Percentiles rank a stretch among this genome's conserved stretches.
These are phyloP conservation scores for Patellaria atrata DNA, from an alignment of 495 filamentous ascomycete species.

Conservation along the genomic window DNA sequence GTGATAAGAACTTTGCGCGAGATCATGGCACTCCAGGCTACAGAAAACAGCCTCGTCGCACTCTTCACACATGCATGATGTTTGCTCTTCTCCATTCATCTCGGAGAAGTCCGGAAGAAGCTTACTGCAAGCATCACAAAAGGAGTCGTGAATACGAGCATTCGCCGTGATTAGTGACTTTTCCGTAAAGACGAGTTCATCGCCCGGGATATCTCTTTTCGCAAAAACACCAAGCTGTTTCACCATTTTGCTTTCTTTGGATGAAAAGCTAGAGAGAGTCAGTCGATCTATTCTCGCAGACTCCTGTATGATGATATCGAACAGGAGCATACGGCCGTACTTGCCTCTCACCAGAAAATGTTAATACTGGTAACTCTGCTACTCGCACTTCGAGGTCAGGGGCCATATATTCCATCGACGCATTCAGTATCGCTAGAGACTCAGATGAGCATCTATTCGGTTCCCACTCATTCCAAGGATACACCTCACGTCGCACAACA, in stretches of 20 bases:
- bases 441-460: constrained; percentile 65
- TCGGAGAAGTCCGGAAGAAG: constrained; percentile 44
- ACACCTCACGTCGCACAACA: constrained; percentile 68
- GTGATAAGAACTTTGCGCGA: constrained; percentile 67
- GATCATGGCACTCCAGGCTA: constrained; percentile 51
- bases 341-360: no score
- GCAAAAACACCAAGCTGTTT: constrained; percentile 19
- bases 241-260: no score
- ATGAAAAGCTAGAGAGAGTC: no score
- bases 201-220: constrained; percentile 14
- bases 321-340: no score
- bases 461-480: constrained; percentile 87
- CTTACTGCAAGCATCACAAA: constrained; percentile 72
- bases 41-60: constrained; percentile 85
- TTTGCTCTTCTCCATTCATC: constrained; percentile 17
- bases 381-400: constrained; percentile 16
- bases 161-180: constrained; percentile 17
- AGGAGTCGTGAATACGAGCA: constrained; percentile 48
- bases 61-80: constrained; percentile 43
- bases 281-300: no score
- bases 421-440: constrained; percentile 36
- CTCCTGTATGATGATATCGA: no score
- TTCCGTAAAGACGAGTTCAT: constrained; percentile 12
- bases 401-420: constrained; percentile 8
- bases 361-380: constrained; percentile 11